Evolutionary conservation across 768 basidiomycete genomes (phyloP).

Genomic region (Pseudohyphozyma bogoriensis): DNA sequence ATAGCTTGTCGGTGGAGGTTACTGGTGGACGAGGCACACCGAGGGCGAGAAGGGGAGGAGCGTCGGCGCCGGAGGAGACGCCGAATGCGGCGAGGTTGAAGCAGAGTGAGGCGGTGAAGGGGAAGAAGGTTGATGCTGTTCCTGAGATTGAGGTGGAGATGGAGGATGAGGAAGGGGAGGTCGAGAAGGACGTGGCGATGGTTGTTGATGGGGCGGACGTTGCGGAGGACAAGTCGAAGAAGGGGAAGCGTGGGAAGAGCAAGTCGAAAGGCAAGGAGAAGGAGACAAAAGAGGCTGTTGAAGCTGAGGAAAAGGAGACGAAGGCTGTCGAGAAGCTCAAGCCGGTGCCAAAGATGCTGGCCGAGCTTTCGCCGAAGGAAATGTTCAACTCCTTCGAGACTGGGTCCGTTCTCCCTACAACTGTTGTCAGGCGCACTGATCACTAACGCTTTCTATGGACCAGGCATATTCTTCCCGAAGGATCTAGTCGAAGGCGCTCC

Average conservation of each 20-base stretch:
- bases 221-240: neutral
- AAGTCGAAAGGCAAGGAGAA: neutral
- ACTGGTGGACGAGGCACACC: neutral
- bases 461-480: constrained; percentile 18
- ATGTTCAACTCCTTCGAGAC: constrained; percentile 11
- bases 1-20: too few species aligned
- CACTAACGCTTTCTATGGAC: too few species aligned
- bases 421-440: fast-evolving
- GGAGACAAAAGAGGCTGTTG: neutral
- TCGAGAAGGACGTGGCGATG: too few species aligned
- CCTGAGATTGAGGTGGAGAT: neutral
- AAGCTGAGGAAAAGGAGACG: neutral
- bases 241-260: neutral
- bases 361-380: neutral
- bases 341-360: neutral
- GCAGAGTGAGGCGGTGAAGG: neutral
- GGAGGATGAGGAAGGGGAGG: neutral
- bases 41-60: neutral
- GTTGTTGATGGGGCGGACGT: too few species aligned
- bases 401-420: neutral
- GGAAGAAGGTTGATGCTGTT: neutral
- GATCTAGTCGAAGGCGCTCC: constrained; percentile 3
- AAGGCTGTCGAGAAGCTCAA: neutral
- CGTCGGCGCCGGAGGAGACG: neutral
- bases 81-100: neutral